phyloP scores from a whole-genome alignment of 2,329 filamentous ascomycete genomes.

The Penicillium sp. region DNA sequence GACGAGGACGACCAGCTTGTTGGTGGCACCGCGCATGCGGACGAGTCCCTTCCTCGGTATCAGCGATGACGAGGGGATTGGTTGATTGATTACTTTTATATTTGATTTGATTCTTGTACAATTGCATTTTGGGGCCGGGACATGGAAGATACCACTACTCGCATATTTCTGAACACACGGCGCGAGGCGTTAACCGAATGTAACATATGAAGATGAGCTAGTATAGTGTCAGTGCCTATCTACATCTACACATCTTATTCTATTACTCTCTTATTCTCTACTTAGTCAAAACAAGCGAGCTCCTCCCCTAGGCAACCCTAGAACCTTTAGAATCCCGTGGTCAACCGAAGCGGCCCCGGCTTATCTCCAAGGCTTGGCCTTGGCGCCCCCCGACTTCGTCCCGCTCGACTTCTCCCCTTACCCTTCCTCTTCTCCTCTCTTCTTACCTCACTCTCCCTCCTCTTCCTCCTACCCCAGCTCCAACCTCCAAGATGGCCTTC shows the following conservation, averaged over 20 bases:
- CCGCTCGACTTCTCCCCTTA: conserved; percentile 19
- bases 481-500: conserved; percentile 37
- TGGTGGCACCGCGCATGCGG: conserved; percentile 39
- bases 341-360: too few species aligned
- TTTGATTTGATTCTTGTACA: conserved; percentile 24
- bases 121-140: conserved; percentile 36
- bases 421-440: conserved; percentile 9
- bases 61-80: conserved; percentile 37
- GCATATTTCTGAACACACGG: conserved; percentile 23
- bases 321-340: too few species aligned
- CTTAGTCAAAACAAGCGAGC: neutral
- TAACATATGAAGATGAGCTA: conserved; percentile 24
- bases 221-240: too few species aligned
- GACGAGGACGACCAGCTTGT: conserved; percentile 58
- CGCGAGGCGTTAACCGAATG: conserved; percentile 24
- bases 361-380: conserved; percentile 12
- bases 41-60: conserved; percentile 51
- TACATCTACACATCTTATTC: neutral
- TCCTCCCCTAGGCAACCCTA: too few species aligned
- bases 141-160: conserved; percentile 41
- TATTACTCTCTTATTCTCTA: conserved; percentile 7
- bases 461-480: conserved; percentile 2
- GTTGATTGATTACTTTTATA: conserved; percentile 9
- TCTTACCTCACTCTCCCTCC: conserved; percentile 3
- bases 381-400: conserved; percentile 24